These are phyloP conservation scores for Pneumocystis oryctolagi DNA, from an alignment of 1,139 yeast species.

Conservation along the genomic window DNA sequence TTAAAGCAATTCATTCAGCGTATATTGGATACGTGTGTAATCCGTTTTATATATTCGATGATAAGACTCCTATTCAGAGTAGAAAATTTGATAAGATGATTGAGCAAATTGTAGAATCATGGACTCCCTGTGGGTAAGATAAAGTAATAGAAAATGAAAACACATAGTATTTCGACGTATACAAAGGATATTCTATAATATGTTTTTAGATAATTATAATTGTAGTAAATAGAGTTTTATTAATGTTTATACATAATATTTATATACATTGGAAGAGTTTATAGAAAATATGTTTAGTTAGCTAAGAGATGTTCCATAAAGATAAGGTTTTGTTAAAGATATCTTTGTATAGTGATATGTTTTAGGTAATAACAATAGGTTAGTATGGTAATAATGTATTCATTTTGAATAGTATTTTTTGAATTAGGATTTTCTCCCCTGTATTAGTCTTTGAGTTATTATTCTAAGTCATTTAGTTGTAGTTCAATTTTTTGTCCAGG, in stretches of 20 bases:
- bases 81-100: not conserved
- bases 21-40: not conserved
- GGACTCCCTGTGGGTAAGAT: not conserved
- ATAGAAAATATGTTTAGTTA: not conserved
- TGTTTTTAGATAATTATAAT: not conserved
- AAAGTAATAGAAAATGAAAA: not conserved
- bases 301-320: not conserved
- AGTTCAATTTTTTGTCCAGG: not conserved
- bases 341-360: not conserved
- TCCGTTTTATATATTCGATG: not conserved
- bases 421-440: not conserved
- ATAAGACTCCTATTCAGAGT: not conserved
- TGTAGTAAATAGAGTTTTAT: not conserved
- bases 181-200: not conserved
- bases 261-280: not conserved
- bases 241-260: not conserved
- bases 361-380: not conserved
- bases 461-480: not conserved
- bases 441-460: not conserved
- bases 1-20: not conserved
- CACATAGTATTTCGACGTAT: not conserved
- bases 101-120: not conserved
- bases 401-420: not conserved
- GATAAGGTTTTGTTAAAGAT: not conserved
- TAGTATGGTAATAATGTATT: not conserved